Evolutionary conservation across 352 stramenopile genomes (phyloP).

Genomic region (Peronospora belbahrii): DNA sequence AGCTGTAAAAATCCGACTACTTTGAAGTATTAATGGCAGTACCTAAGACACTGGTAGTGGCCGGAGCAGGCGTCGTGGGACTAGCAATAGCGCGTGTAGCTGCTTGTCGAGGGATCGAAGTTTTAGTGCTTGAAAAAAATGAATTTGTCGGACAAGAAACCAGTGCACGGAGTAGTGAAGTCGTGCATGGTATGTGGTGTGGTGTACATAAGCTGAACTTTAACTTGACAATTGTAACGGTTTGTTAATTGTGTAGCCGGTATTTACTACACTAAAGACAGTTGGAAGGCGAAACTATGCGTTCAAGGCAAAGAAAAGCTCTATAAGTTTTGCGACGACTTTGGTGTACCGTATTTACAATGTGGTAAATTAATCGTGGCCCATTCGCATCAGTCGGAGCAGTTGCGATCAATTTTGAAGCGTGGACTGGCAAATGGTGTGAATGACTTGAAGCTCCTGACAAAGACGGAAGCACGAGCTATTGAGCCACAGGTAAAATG

Average conservation of each 20-base stretch:
- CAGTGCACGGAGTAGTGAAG: conserved; percentile 91
- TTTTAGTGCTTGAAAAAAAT: conserved; percentile 87
- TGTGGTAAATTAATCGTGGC: conserved; percentile 96
- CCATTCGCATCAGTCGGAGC: conserved; percentile 35
- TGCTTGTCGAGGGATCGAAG: conserved; percentile 49
- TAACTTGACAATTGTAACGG: conserved; percentile 8
- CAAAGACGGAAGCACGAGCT: conserved; percentile 26
- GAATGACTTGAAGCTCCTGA: conserved; percentile 41
- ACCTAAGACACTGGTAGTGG: conserved; percentile 58
- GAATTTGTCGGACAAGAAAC: conserved; percentile 77
- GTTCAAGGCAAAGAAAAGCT: conserved; percentile 82
- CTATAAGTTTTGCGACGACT: conserved; percentile 88
- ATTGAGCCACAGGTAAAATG: conserved; percentile 60
- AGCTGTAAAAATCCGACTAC: too few species aligned
- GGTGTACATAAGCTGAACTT: conserved; percentile 8
- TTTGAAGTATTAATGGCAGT: too few species aligned
- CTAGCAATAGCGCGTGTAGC: conserved; percentile 56
- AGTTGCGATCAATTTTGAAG: conserved; percentile 34
- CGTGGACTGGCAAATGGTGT: conserved; percentile 50
- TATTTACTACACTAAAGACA: conserved; percentile 91
- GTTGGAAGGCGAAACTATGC: conserved; percentile 88
- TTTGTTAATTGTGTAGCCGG: conserved; percentile 37
- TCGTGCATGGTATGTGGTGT: conserved; percentile 85
- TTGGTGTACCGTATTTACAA: conserved; percentile 65
- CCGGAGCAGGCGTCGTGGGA: conserved; percentile 68